These are phyloP conservation scores for Aegilops speltoides DNA, from an alignment of 176 grass and related monocot species.

Conservation along the genomic window DNA sequence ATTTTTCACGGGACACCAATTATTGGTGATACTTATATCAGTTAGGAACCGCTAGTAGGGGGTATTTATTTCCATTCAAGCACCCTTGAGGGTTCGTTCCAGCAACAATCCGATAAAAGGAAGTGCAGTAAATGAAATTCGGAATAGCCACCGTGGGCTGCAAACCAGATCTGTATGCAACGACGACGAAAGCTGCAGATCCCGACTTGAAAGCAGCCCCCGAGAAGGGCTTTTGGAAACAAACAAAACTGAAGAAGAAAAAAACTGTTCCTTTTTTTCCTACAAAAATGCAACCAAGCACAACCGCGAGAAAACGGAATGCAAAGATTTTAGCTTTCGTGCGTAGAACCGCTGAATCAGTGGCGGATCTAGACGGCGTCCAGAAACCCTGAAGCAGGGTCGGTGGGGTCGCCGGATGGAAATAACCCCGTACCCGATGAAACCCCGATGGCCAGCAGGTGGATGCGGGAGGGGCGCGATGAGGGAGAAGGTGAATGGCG, in stretches of 20 bases:
- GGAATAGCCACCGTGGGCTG: background rate
- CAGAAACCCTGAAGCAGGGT: too few species aligned
- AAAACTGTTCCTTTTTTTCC: background rate
- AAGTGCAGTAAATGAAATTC: background rate
- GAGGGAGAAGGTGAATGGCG: too few species aligned
- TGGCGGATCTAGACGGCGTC: background rate
- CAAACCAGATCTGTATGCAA: too few species aligned
- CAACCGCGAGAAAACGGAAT: background rate
- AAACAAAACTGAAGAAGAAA: background rate
- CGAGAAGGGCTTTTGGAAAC: too few species aligned
- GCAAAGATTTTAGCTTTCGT: background rate
- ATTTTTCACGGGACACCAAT: background rate
- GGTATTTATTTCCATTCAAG: background rate
- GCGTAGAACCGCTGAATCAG: background rate
- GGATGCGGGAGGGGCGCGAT: too few species aligned
- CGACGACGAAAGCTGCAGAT: too few species aligned
- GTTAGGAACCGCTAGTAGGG: background rate
- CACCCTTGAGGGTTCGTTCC: background rate
- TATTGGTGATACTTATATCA: background rate
- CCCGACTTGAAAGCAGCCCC: too few species aligned
- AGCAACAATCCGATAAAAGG: background rate
- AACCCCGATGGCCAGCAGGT: too few species aligned
- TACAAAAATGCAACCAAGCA: background rate
- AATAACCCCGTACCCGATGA: background rate
- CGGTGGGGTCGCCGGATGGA: background rate